phyloP scores from a whole-genome alignment of 2,329 filamentous ascomycete species.

The Apiospora koreana region DNA sequence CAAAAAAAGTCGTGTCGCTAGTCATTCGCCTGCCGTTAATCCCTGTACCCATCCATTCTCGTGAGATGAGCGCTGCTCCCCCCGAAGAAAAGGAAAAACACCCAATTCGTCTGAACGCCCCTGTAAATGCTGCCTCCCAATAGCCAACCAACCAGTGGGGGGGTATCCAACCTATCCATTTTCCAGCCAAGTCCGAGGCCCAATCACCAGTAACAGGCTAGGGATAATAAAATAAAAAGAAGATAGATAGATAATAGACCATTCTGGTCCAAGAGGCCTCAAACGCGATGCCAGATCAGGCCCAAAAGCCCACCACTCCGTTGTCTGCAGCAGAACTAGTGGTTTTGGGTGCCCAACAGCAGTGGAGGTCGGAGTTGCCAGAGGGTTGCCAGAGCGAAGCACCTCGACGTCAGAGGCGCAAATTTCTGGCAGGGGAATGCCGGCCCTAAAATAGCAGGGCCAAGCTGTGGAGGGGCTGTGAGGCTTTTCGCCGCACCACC shows the following conservation, averaged over 20 bases:
- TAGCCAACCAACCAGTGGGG: background rate
- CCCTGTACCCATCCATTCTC: background rate
- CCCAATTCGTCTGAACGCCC: background rate
- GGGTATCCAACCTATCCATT: background rate
- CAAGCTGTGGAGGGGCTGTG: slow-evolving; percentile 2
- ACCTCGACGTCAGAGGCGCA: slow-evolving; percentile 4
- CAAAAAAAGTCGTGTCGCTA: background rate
- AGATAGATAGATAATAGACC: background rate
- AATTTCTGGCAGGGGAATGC: slow-evolving; percentile 5
- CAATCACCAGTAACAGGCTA: background rate
- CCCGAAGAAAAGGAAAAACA: background rate
- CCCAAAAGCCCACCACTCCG: background rate
- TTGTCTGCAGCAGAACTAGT: background rate
- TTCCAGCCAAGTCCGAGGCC: slow-evolving; percentile 3
- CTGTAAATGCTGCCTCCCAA: background rate
- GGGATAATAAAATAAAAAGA: background rate
- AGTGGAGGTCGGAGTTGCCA: background rate
- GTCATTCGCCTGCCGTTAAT: background rate
- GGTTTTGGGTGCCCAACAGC: background rate
- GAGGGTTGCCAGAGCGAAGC: background rate
- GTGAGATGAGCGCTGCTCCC: slow-evolving; percentile 3
- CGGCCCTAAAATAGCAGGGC: slow-evolving; percentile 4
- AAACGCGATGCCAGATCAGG: slow-evolving; percentile 3
- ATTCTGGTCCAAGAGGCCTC: background rate
- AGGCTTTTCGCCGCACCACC: background rate